These are phyloP conservation scores for Mucor indicus DNA, from an alignment of 371 early-diverging fungal genomes.

Conservation along the genomic window DNA sequence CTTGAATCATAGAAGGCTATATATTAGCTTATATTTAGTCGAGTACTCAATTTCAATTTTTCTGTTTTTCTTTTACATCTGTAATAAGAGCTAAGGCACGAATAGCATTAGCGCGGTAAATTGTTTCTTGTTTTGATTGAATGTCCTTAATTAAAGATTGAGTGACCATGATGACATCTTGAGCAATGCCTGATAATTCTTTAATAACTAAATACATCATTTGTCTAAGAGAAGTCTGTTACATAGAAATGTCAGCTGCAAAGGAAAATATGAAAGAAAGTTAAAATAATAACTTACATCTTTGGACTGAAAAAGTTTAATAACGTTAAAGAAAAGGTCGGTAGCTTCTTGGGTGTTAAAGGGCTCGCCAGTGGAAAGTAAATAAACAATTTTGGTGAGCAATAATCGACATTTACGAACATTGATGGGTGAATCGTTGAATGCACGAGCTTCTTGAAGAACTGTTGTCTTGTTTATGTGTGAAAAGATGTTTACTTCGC, in stretches of 20 bases:
- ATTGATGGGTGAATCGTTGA: constrained; percentile 95
- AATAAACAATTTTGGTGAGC: constrained; percentile 90
- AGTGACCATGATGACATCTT: constrained; percentile 97
- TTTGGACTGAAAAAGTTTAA: constrained; percentile 94
- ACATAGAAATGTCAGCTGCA: no score
- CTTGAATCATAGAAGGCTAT: constrained; percentile 90
- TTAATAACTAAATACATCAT: constrained; percentile 97
- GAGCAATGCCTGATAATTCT: constrained; percentile 88
- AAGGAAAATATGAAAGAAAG: no score
- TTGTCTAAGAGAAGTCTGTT: constrained; percentile 86
- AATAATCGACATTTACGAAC: constrained; percentile 90
- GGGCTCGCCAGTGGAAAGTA: constrained; percentile 87
- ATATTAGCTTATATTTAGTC: no score
- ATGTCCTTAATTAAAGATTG: constrained; percentile 95
- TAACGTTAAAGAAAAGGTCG: constrained; percentile 95
- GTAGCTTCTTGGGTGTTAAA: constrained; percentile 94
- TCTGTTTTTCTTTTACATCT: no score
- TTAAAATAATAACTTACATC: constrained; percentile 77
- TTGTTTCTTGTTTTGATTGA: constrained; percentile 87
- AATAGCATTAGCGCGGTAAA: constrained; percentile 93
- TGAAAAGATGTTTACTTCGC: constrained; percentile 51
- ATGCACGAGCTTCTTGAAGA: constrained; percentile 94
- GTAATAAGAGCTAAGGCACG: constrained; percentile 94
- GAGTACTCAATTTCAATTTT: no score
- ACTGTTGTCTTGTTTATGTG: constrained; percentile 91